phyloP scores from a whole-genome alignment of 768 basidiomycete species.

The Agaricus bisporus region DNA sequence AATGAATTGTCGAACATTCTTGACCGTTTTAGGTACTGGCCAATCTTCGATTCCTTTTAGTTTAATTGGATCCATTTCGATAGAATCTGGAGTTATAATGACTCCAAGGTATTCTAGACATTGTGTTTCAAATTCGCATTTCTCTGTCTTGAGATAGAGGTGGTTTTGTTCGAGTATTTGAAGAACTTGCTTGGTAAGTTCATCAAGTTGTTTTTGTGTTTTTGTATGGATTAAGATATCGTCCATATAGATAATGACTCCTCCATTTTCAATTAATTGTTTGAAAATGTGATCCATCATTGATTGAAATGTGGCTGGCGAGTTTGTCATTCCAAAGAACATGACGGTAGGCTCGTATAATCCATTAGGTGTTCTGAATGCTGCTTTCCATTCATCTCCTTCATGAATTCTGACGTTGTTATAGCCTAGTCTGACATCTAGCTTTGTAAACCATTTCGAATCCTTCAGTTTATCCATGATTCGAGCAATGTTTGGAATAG shows the following conservation, averaged over 20 bases:
- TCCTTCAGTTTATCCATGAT: conserved; percentile 16
- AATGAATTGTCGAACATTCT: conserved; percentile 33
- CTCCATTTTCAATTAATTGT: conserved; percentile 17
- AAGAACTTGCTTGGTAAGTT: conserved; percentile 1
- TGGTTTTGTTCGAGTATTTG: background rate
- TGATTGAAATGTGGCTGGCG: conserved; percentile 12
- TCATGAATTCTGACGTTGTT: conserved; percentile 2
- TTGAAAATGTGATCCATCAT: conserved; percentile 13
- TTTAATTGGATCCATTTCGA: conserved; percentile 33
- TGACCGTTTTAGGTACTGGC: conserved; percentile 26
- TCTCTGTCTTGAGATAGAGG: conserved; percentile 6
- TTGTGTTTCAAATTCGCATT: conserved; percentile 4
- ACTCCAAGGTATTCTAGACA: conserved; percentile 5
- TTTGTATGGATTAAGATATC: conserved; percentile 29
- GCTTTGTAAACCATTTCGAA: conserved; percentile 5
- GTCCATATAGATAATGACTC: conserved; percentile 29
- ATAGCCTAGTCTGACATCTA: conserved; percentile 4
- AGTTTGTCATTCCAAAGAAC: conserved; percentile 15
- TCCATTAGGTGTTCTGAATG: conserved; percentile 4
- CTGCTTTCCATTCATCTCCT: conserved; percentile 8
- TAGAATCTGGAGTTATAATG: background rate
- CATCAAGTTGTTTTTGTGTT: background rate
- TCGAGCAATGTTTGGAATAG: conserved; percentile 28
- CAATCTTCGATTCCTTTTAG: conserved; percentile 28
- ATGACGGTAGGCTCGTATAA: conserved; percentile 17